Evolutionary conservation across 2,329 filamentous ascomycete genomes (phyloP), one percentile per base, ranked within the genome.

Genomic region (Cladobotryum mycophilum): DNA sequence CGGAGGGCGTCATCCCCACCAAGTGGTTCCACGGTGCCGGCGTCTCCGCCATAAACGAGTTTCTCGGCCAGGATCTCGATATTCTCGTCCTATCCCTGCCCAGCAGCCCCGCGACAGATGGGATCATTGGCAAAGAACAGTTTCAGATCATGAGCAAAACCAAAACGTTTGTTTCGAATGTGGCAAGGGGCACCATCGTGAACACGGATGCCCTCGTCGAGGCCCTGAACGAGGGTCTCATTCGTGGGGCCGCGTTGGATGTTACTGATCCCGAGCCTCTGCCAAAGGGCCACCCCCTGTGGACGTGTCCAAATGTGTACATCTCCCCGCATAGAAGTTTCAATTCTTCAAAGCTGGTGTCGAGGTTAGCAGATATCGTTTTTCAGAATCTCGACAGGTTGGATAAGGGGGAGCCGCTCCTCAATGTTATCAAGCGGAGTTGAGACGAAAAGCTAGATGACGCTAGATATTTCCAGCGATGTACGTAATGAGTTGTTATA

Each of bases 241-340:
- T 69, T 40, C 43, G 70, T 14, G 85, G 85, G 11, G 85, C 85
- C 0, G 84, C 84, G 3, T 64, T 89, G 25, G 85, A 88, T 63
- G 86, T 89, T 1, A 82, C 85, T 1, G 84, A 89, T 54, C 85
- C 85, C 0, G 86, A 89, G 63, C 86, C 86, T 0, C 62, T 89
- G 54, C 84, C 85, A 0, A 60, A 68, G 12, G 79, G 82, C 20
- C 78, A 84, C 61, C 75, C 79, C 53, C 66, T 89, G 22, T 88
- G 85, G 82, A 76, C 74, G 44, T 71, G 81, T 41, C 75, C 78
- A 3, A 87, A 88, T 63, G 72, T 83, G 14, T 75, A 83, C 53
- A 76, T 89, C 45, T 67, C 69, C 9, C 70, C 70, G 3, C 71
- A 74, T 48, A 53, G 71, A 15, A 64, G 62, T 22, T 69, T 67